Conservation (phyloP, 805 yeast genomes). For the Yarrowia bubula region DNA sequence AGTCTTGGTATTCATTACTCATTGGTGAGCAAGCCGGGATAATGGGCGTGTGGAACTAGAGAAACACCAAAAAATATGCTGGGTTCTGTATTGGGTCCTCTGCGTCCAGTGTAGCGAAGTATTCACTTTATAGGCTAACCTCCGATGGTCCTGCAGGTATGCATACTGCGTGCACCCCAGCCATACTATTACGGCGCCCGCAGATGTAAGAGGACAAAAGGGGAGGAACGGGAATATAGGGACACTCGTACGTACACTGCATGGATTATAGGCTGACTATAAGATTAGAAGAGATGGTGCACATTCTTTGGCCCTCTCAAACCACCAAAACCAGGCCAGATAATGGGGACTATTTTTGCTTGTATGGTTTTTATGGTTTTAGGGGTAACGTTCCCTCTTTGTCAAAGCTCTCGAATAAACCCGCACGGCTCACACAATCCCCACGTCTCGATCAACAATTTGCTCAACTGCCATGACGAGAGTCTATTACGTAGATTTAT, state of each 20-base stretch:
- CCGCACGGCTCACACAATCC: not conserved
- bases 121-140: not conserved
- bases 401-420: too few species aligned
- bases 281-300: too few species aligned
- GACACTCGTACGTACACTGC: not conserved
- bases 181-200: not conserved
- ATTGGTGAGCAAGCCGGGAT: too few species aligned
- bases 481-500: not conserved
- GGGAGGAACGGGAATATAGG: not conserved
- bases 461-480: not conserved
- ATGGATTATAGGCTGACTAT: not conserved
- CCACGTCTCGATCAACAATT: not conserved
- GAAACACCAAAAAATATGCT: too few species aligned
- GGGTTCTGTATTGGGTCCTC: not conserved
- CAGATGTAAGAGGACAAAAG: not conserved
- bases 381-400: too few species aligned
- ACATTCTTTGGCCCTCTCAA: too few species aligned
- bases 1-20: too few species aligned
- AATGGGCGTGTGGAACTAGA: too few species aligned
- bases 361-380: too few species aligned
- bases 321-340: too few species aligned
- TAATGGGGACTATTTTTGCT: too few species aligned
- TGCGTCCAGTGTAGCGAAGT: not conserved
- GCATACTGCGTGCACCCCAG: not conserved
- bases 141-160: constrained; percentile 3